Percentiles rank a stretch among this genome's conserved stretches.
These are phyloP conservation scores for Cinchona pubescens DNA, from an alignment of 257 asterid species.

Conservation along the genomic window DNA sequence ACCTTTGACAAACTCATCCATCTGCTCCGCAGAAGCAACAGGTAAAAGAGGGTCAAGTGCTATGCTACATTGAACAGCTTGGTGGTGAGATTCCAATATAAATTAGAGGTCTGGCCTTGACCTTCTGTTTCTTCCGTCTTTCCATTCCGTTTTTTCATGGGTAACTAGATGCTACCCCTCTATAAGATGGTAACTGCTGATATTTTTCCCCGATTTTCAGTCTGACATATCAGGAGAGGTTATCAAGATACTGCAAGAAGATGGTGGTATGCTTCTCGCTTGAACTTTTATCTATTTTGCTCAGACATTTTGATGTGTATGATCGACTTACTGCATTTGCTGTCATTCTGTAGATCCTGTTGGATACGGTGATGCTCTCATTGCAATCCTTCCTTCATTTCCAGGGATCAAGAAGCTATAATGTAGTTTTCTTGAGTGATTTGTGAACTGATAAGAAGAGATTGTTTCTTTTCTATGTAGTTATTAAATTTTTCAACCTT, in stretches of 20 bases:
- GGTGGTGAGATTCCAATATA: slow-evolving; percentile 71
- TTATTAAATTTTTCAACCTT: not conserved
- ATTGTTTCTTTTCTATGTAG: not conserved
- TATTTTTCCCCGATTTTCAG: slow-evolving; percentile 33
- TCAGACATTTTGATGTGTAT: not conserved
- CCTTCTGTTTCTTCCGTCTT: not conserved
- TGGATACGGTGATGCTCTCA: slow-evolving; percentile 80
- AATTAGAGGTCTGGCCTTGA: slow-evolving; percentile 60
- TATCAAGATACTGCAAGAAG: slow-evolving; percentile 58
- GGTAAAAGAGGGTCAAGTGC: slow-evolving; percentile 86
- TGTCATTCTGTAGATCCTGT: slow-evolving; percentile 53
- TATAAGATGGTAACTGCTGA: not conserved
- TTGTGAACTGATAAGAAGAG: slow-evolving; percentile 6
- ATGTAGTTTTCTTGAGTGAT: not conserved
- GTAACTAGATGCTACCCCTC: not conserved
- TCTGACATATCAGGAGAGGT: slow-evolving; percentile 77
- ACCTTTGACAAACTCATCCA: not conserved
- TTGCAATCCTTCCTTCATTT: slow-evolving; percentile 79
- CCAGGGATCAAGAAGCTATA: slow-evolving; percentile 83
- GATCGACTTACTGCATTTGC: not conserved
- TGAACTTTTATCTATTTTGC: not conserved
- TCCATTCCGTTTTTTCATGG: not conserved
- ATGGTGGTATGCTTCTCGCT: slow-evolving; percentile 61
- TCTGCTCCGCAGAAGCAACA: slow-evolving; percentile 56
- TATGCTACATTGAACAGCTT: slow-evolving; percentile 90